Evolutionary conservation across 2,329 filamentous ascomycete species (phyloP).

Genomic region (Graphilbum fragrans): DNA sequence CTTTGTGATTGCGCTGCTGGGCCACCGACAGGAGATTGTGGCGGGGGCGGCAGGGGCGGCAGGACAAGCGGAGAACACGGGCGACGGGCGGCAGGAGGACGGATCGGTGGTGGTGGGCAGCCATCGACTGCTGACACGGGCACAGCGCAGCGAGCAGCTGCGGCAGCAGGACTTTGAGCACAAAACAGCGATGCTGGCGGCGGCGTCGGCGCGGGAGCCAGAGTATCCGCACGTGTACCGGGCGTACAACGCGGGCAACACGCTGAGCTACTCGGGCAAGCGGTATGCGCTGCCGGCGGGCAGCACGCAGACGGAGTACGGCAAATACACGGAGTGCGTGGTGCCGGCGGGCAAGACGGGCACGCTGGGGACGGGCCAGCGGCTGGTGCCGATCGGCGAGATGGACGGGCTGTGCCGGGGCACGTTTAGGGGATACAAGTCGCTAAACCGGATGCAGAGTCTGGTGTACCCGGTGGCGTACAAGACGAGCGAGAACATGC

Average conservation of each 20-base stretch:
- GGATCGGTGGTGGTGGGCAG: conserved; percentile 13
- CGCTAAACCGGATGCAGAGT: conserved; percentile 96
- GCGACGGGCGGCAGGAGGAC: background rate
- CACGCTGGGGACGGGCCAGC: conserved; percentile 57
- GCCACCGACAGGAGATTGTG: conserved; percentile 58
- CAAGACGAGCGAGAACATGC: conserved; percentile 94
- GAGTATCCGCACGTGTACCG: conserved; percentile 93
- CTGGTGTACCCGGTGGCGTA: conserved; percentile 92
- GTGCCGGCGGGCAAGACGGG: conserved; percentile 78
- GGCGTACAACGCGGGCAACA: conserved; percentile 72
- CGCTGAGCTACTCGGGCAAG: conserved; percentile 63
- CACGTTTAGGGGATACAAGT: conserved; percentile 92
- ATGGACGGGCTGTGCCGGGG: conserved; percentile 79
- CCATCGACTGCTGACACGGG: conserved; percentile 53
- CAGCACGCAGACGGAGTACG: conserved; percentile 54
- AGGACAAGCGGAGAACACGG: conserved; percentile 1
- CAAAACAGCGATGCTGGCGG: conserved; percentile 61
- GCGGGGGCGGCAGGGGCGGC: conserved; percentile 26
- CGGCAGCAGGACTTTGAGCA: conserved; percentile 68
- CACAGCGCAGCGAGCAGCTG: conserved; percentile 69
- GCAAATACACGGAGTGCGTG: conserved; percentile 80
- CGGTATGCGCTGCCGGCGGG: conserved; percentile 75
- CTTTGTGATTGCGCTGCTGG: conserved; percentile 81
- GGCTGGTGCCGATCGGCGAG: conserved; percentile 64
- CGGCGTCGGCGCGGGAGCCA: conserved; percentile 58